These are phyloP conservation scores for Neurospora sp. DNA, from an alignment of 495 filamentous ascomycete genomes.

Conservation along the genomic window DNA sequence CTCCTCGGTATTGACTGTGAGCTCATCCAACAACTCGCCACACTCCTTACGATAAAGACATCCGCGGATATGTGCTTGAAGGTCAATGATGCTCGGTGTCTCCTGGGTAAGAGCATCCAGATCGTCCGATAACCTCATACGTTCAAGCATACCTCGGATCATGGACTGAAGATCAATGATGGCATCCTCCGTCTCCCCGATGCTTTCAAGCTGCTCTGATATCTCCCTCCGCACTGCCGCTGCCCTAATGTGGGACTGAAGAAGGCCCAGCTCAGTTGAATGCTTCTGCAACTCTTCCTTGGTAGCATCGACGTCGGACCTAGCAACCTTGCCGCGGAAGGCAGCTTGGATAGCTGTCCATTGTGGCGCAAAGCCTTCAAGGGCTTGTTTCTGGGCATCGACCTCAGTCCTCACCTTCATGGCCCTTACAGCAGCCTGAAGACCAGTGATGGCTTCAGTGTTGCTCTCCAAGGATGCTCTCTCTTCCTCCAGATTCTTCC, in stretches of 20 bases:
- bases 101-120: conserved; percentile 50
- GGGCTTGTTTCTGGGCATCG: conserved; percentile 25
- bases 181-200: conserved; percentile 29
- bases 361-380: conserved; percentile 26
- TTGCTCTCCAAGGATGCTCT: conserved; percentile 28
- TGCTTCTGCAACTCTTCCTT: conserved; percentile 30
- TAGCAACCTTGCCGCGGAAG: conserved; percentile 35
- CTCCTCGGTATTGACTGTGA: conserved; percentile 46
- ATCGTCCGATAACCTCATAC: conserved; percentile 36
- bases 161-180: conserved; percentile 36
- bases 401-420: conserved; percentile 26
- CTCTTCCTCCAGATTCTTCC: conserved; percentile 28
- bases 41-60: conserved; percentile 44
- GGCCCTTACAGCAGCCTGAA: conserved; percentile 42
- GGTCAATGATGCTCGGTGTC: conserved; percentile 42
- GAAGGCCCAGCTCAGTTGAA: conserved; percentile 19
- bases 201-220: conserved; percentile 29
- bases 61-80: conserved; percentile 67
- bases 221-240: conserved; percentile 38
- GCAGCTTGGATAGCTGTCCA: conserved; percentile 43
- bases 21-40: conserved; percentile 41
- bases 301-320: conserved; percentile 27
- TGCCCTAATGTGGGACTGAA: conserved; percentile 36
- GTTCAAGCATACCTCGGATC: conserved; percentile 43
- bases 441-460: conserved; percentile 23